Percentiles rank a stretch among this genome's conserved stretches.
Conservation (phyloP, 139 green algal genomes). For the Gonium pectorale region DNA sequence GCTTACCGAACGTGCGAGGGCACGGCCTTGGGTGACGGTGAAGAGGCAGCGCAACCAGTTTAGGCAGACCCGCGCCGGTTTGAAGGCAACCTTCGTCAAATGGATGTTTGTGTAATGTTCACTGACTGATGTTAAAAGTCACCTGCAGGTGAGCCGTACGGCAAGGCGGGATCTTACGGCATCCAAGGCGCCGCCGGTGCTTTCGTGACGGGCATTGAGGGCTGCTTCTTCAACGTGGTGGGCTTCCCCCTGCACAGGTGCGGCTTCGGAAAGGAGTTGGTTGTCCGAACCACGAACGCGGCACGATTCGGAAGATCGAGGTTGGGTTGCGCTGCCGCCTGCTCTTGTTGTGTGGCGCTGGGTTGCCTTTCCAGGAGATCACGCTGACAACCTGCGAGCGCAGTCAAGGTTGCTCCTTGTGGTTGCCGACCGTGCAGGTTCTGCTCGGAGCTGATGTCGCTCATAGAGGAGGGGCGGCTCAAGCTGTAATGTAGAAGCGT, state of each 20-base stretch:
- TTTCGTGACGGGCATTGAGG: slow-evolving; percentile 85
- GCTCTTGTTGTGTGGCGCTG: too few species aligned
- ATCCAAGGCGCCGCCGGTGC: slow-evolving; percentile 80
- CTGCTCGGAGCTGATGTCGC: slow-evolving; percentile 4
- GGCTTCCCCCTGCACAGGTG: slow-evolving; percentile 60
- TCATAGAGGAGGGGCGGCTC: slow-evolving; percentile 20
- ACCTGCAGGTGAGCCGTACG: slow-evolving; percentile 79
- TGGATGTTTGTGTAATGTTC: background rate
- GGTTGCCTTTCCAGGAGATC: background rate
- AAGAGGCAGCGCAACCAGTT: too few species aligned
- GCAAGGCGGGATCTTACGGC: slow-evolving; percentile 76
- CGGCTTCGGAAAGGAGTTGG: background rate
- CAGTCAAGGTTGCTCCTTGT: background rate
- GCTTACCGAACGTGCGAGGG: too few species aligned
- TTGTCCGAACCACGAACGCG: too few species aligned
- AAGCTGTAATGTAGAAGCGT: too few species aligned
- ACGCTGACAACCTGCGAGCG: background rate
- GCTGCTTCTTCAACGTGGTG: slow-evolving; percentile 95
- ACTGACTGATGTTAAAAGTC: background rate
- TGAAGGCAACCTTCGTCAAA: background rate
- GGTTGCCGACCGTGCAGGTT: background rate
- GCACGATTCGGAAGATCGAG: too few species aligned
- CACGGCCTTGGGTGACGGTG: too few species aligned
- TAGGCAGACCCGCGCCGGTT: too few species aligned
- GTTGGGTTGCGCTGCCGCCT: too few species aligned